These are phyloP conservation scores for Silene latifolia DNA, from an alignment of 148 eudicot genomes.

Conservation along the genomic window DNA sequence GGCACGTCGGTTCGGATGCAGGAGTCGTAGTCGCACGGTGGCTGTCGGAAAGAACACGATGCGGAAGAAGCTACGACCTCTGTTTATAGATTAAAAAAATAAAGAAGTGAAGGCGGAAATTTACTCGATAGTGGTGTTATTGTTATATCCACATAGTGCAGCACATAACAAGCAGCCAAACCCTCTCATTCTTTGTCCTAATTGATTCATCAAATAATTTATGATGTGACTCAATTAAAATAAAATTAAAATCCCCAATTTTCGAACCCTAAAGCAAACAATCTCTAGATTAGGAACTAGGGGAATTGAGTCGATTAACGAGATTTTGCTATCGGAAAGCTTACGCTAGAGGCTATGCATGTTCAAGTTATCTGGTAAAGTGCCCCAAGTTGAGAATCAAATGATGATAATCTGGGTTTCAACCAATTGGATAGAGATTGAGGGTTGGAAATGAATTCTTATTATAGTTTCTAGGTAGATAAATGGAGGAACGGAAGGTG, in stretches of 20 bases:
- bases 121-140: too few species aligned
- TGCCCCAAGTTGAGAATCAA: conserved; percentile 84
- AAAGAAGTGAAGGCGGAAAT: too few species aligned
- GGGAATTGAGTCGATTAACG: conserved; percentile 53
- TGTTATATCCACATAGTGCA: too few species aligned
- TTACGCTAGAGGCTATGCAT: conserved; percentile 87
- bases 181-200: conserved; percentile 27
- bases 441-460: conserved; percentile 27
- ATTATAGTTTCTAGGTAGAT: conserved; percentile 18
- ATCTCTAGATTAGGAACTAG: conserved; percentile 73
- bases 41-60: too few species aligned
- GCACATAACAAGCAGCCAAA: too few species aligned
- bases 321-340: conserved; percentile 68
- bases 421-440: conserved; percentile 74
- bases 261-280: conserved; percentile 40
- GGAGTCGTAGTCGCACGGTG: too few species aligned
- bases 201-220: conserved; percentile 69
- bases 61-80: too few species aligned
- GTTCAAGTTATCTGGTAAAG: conserved; percentile 77
- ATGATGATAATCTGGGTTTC: conserved; percentile 51
- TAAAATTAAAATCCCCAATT: neutral
- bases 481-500: neutral
- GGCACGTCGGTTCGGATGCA: too few species aligned
- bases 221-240: conserved; percentile 70
- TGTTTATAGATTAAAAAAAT: too few species aligned